Base-by-base conservation (phyloP, 768 basidiomycete genomes). In the Suillus subaureus region DNA sequence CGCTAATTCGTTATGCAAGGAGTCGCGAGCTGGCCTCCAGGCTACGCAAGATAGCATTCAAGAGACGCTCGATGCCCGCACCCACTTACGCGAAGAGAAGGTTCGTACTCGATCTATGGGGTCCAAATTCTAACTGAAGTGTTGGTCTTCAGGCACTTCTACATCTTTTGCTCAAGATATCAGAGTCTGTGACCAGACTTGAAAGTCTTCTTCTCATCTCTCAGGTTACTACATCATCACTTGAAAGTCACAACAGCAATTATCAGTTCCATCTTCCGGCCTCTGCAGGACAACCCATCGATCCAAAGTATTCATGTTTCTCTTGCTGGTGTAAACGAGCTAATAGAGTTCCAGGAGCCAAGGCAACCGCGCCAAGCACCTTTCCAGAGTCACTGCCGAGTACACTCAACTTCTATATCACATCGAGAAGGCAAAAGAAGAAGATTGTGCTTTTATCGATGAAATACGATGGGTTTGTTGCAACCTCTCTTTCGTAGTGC, bases 361-460 rank as follows among this genome's bases (percentile, higher is more conserved):
- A 68, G 85, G 85, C 11, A 88, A 86, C 73, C 83, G 88, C 54
- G 89, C 91, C 39, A 93, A 94, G 74, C 92, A 94, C 73, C 82
- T 97, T 16, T 83, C 85, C 13, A 87, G 96, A 61, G 92, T 96
- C 35, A 94, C 96, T 16, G 83, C 88, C 11, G 97, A 98, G 77
- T 99, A 97, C 73, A 92, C 87, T 12, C 96, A 99, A 73, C 83
- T 99, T 23, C 82, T 95, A 31, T 99, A 99, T 75, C 92, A 97
- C 69, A 85, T 87, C 31, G 85, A 87, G 23, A 97, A 97, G 76
- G 94, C 96, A 13, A 82, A 85, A 7, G 78, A 79, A 12, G 92
- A 96, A 70, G 85, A 86, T 2, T 95, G 94, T 68, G 85, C 82
- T 2, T 96, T 94, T 68, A 88, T 97, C 4, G 85, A 89, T 63